Evolutionary conservation across 441 rosid genomes (phyloP).

Genomic region (Erysimum cheiri): DNA sequence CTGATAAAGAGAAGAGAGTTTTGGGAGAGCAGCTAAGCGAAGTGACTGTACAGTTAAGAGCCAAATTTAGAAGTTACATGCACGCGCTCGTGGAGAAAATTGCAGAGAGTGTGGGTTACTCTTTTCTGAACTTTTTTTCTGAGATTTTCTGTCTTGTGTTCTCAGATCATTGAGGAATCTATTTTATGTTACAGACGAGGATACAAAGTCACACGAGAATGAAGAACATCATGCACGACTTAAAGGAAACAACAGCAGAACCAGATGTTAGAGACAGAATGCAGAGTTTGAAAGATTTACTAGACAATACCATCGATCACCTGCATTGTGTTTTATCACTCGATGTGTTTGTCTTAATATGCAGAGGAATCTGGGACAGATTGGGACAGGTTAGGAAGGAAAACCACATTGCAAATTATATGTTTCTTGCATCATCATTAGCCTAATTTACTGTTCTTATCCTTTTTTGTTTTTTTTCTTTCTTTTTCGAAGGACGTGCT

Average conservation of each 20-base stretch:
- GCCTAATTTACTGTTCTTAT: neutral
- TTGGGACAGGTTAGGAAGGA: slow-evolving; percentile 60
- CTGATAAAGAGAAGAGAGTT: slow-evolving; percentile 59
- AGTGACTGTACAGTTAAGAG: slow-evolving; percentile 81
- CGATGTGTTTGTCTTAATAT: slow-evolving; percentile 57
- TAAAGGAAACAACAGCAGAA: slow-evolving; percentile 60
- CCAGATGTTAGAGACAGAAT: slow-evolving; percentile 59
- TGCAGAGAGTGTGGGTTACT: slow-evolving; percentile 75
- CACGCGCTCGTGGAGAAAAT: slow-evolving; percentile 92
- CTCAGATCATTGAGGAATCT: neutral
- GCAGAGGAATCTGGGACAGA: slow-evolving; percentile 70
- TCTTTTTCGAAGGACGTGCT: slow-evolving; percentile 55
- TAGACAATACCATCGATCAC: slow-evolving; percentile 53
- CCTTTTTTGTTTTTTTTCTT: neutral
- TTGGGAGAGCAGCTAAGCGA: slow-evolving; percentile 85
- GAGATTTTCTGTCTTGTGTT: too few relatives aligned
- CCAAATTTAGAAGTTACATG: slow-evolving; percentile 77
- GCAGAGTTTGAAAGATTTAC: slow-evolving; percentile 57
- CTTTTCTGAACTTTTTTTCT: neutral
- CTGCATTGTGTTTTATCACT: slow-evolving; percentile 56
- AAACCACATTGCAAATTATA: neutral
- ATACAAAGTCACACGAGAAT: slow-evolving; percentile 61
- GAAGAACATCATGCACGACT: slow-evolving; percentile 65
- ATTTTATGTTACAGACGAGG: slow-evolving; percentile 51
- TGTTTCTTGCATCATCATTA: neutral